Percentiles rank a stretch among this genome's conserved stretches.
Evolutionary conservation across 1,284 basidiomycete species (phyloP).

Genomic region (Spongispora temasekensis): DNA sequence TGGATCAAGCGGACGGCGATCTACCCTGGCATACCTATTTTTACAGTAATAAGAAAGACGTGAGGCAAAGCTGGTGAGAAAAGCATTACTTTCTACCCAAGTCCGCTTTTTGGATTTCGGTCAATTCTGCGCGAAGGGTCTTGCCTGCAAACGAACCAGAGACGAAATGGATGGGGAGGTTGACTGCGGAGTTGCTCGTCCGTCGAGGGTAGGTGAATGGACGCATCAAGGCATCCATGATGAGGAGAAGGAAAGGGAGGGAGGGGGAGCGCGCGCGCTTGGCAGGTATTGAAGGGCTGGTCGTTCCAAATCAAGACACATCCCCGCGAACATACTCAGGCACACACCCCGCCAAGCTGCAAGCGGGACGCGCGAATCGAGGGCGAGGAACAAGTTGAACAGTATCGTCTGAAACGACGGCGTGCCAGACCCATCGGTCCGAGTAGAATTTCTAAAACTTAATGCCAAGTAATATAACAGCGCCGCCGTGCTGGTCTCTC

Average conservation of each 20-base stretch:
- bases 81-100: constrained; percentile 59
- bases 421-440: too few relatives aligned
- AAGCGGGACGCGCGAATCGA: not conserved
- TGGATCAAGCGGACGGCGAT: constrained; percentile 63
- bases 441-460: too few relatives aligned
- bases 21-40: constrained; percentile 56
- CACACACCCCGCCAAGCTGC: not conserved
- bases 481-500: not conserved
- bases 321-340: not conserved
- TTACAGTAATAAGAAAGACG: constrained; percentile 3
- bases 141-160: constrained; percentile 61
- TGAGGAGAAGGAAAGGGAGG: not conserved
- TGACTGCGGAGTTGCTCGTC: constrained; percentile 36
- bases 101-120: constrained; percentile 65
- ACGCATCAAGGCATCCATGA: constrained; percentile 26
- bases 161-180: constrained; percentile 51
- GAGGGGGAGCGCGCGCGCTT: too few relatives aligned
- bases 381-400: not conserved
- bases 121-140: constrained; percentile 58
- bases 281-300: constrained; percentile 5
- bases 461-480: not conserved
- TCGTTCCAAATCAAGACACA: constrained; percentile 29
- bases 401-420: too few relatives aligned
- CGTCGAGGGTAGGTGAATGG: constrained; percentile 23
- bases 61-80: constrained; percentile 7